Evolutionary conservation across 179 eudicot genomes (phyloP).

Genomic region (Nepenthes alata): DNA sequence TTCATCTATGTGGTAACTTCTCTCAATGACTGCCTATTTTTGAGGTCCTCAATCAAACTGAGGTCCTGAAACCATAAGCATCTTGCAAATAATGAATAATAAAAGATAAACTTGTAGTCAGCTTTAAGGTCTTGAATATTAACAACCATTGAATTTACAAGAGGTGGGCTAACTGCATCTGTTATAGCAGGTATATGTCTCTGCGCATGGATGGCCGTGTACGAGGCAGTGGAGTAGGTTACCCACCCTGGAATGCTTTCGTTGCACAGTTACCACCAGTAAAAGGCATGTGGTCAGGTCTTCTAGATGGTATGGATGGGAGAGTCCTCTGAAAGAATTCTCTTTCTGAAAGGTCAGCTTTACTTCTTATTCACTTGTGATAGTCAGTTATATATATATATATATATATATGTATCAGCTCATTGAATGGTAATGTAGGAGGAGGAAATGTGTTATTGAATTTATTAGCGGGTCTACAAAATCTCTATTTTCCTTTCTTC

Average conservation of each 20-base stretch:
- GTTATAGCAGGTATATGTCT: conserved; percentile 53
- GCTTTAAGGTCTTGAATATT: too few relatives aligned
- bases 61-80: background rate
- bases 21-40: too few relatives aligned
- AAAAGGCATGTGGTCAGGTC: conserved; percentile 91
- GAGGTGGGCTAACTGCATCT: too few relatives aligned
- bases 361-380: background rate
- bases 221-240: conserved; percentile 95
- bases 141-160: too few relatives aligned
- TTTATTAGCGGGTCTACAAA: too few relatives aligned
- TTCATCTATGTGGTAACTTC: too few relatives aligned
- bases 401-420: too few relatives aligned
- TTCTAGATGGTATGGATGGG: conserved; percentile 96
- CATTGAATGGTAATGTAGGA: too few relatives aligned
- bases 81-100: background rate
- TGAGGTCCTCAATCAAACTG: background rate
- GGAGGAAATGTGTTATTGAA: too few relatives aligned
- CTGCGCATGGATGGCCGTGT: conserved; percentile 93
- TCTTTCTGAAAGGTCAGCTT: conserved; percentile 16
- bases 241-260: conserved; percentile 98
- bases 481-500: too few relatives aligned
- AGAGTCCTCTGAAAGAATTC: conserved; percentile 38
- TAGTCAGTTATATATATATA: too few relatives aligned
- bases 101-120: too few relatives aligned
- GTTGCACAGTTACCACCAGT: conserved; percentile 79